phyloP scores from a whole-genome alignment of 306 rosid species.

The Clitoria ternatea region DNA sequence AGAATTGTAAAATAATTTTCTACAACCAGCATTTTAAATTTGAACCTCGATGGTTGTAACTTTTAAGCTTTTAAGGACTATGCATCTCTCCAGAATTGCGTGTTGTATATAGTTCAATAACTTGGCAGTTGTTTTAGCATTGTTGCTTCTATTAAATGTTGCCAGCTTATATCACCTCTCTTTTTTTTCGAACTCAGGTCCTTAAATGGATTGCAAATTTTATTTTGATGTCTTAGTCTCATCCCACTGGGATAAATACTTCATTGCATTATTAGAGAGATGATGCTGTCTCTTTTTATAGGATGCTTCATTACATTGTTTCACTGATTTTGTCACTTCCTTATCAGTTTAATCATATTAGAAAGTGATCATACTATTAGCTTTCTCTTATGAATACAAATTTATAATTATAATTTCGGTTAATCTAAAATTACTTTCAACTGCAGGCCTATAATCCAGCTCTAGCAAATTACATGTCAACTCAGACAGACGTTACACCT shows the following conservation, averaged over 20 bases:
- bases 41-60: not conserved
- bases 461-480: conserved; percentile 57
- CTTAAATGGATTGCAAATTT: not conserved
- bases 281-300: not conserved
- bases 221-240: conserved; percentile 1
- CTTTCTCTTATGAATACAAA: not conserved
- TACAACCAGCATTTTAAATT: not conserved
- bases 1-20: not conserved
- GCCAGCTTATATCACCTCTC: not conserved
- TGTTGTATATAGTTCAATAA: not conserved
- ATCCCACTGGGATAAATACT: not conserved
- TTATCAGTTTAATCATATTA: not conserved
- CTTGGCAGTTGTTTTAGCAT: not conserved
- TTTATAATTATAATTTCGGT: not conserved
- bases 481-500: conserved; percentile 64
- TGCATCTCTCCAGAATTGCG: not conserved
- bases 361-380: not conserved
- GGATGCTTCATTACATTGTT: conserved; percentile 2
- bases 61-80: not conserved
- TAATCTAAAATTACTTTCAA: conserved; percentile 14
- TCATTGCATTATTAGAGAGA: not conserved
- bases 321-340: not conserved
- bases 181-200: not conserved
- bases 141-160: not conserved
- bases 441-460: conserved; percentile 59